Evolutionary conservation across 2,329 filamentous ascomycete genomes (phyloP).

Genomic region (Fusarium sp.): DNA sequence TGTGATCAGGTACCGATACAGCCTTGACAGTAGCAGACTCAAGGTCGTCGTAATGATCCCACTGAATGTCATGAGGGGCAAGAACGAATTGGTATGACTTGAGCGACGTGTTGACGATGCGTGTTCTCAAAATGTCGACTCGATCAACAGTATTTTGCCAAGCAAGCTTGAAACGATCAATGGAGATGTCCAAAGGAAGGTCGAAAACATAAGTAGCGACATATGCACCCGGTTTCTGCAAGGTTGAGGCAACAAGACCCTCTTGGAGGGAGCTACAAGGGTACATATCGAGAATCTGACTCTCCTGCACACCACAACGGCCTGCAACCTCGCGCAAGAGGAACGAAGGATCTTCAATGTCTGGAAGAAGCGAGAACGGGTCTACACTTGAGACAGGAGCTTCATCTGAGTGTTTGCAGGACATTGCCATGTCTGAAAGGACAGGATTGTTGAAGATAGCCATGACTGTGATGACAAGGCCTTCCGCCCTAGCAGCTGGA

Average conservation of each 20-base stretch:
- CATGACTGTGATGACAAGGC: conserved; percentile 17
- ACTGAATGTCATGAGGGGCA: conserved; percentile 6
- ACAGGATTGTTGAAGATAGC: conserved; percentile 18
- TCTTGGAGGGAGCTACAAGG: conserved; percentile 32
- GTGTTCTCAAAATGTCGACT: conserved; percentile 36
- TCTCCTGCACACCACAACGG: conserved; percentile 5
- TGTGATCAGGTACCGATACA: conserved; percentile 1
- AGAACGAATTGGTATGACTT: conserved; percentile 34
- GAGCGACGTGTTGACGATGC: conserved; percentile 31
- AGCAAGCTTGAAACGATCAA: conserved; percentile 23
- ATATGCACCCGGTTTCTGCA: conserved; percentile 33
- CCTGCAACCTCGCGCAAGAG: conserved; percentile 20
- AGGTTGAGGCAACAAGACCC: conserved; percentile 24
- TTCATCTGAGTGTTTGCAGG: background rate
- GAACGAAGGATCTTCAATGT: background rate
- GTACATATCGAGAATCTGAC: conserved; percentile 24
- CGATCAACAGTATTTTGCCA: conserved; percentile 31
- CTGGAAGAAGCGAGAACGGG: conserved; percentile 2
- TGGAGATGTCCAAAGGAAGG: conserved; percentile 6
- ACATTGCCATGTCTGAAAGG: conserved; percentile 20
- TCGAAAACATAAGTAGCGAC: conserved; percentile 30
- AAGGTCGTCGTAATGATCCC: conserved; percentile 6
- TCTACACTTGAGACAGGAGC: background rate
- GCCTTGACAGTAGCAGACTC: background rate
- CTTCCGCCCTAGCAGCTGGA: conserved; percentile 19